A percentile compares a stretch with the other conserved stretches of the same genome.
phyloP scores from a whole-genome alignment of 2,329 filamentous ascomycete species.

The Didymella segeticola region DNA sequence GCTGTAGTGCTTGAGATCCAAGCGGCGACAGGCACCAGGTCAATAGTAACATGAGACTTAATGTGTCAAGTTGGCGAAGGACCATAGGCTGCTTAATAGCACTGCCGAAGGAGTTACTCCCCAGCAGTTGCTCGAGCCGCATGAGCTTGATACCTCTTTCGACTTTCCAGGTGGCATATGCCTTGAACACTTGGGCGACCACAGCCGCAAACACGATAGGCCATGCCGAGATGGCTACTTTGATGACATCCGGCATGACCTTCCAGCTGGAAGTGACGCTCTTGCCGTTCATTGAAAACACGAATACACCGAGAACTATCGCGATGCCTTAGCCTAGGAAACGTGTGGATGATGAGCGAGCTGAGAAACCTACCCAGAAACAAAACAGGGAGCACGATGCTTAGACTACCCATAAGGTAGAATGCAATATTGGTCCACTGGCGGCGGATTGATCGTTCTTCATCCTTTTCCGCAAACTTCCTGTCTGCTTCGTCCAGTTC shows the following conservation, averaged over 20 bases:
- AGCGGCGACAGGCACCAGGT: background rate
- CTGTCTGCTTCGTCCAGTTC: background rate
- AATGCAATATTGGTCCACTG: constrained; percentile 1
- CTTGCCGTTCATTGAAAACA: background rate
- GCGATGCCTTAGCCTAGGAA: background rate
- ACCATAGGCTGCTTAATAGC: background rate
- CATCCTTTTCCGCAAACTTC: background rate
- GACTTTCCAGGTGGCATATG: constrained; percentile 1
- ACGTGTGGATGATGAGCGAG: background rate
- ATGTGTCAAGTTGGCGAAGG: background rate
- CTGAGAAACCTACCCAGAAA: background rate
- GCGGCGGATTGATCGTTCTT: background rate
- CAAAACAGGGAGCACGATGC: background rate
- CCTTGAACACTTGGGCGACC: background rate
- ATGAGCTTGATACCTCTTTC: background rate
- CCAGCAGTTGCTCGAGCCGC: background rate
- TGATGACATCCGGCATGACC: background rate
- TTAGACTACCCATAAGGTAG: background rate
- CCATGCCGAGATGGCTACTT: constrained; percentile 1
- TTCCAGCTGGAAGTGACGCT: background rate
- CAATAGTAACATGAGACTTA: background rate
- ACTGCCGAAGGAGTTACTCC: background rate
- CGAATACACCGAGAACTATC: background rate
- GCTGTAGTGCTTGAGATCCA: constrained; percentile 1
- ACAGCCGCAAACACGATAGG: background rate